Conservation (phyloP, 768 basidiomycete species). For the Suillus decipiens region DNA sequence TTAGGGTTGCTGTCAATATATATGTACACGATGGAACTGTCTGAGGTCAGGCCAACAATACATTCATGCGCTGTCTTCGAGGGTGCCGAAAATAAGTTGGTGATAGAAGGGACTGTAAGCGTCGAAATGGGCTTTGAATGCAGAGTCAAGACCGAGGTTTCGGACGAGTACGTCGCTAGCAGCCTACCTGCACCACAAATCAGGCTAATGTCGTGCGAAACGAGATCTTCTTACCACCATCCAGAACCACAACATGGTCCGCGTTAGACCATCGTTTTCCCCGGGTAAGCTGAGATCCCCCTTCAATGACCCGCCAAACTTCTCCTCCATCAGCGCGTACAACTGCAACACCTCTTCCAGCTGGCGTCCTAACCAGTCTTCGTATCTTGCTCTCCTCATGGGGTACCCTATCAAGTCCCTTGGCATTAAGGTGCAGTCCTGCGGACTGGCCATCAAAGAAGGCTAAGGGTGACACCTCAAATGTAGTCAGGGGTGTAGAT, state of each 20-base stretch:
- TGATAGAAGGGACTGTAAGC: conserved; percentile 51
- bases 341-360: conserved; percentile 74
- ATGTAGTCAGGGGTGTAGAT: conserved; percentile 64
- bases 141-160: conserved; percentile 50
- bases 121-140: conserved; percentile 48
- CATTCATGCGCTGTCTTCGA: conserved; percentile 51
- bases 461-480: conserved; percentile 54
- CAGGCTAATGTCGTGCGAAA: conserved; percentile 9
- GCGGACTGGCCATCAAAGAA: conserved; percentile 65
- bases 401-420: conserved; percentile 39
- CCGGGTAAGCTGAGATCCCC: conserved; percentile 49
- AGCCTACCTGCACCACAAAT: conserved; percentile 43
- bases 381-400: conserved; percentile 56
- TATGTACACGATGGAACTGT: conserved; percentile 61
- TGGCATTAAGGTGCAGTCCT: conserved; percentile 48
- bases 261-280: conserved; percentile 54
- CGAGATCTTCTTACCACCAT: conserved; percentile 48
- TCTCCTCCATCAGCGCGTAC: conserved; percentile 63
- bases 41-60: conserved; percentile 67
- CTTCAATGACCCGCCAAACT: conserved; percentile 56
- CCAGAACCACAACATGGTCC: conserved; percentile 71
- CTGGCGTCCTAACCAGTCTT: conserved; percentile 74
- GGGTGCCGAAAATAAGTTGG: conserved; percentile 67
- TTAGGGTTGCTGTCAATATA: conserved; percentile 37
- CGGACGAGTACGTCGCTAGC: conserved; percentile 60